These are phyloP conservation scores for Triangularia verruculosa DNA, from an alignment of 2,329 filamentous ascomycete genomes.

Conservation along the genomic window DNA sequence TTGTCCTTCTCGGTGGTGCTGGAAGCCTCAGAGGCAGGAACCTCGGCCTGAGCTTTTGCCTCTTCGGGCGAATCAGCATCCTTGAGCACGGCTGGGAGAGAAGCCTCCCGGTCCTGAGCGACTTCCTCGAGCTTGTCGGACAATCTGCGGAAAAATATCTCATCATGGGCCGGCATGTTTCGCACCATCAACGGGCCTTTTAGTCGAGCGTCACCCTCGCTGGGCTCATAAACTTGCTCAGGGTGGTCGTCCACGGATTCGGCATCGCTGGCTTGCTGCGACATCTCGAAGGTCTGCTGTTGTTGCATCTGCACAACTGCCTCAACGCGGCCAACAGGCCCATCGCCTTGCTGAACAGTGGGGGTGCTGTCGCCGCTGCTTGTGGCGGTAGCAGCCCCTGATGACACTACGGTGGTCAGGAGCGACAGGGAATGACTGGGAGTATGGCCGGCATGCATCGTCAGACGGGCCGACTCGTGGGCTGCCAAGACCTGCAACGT, in stretches of 20 bases:
- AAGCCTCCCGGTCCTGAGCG: slow-evolving; percentile 42
- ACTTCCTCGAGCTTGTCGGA: slow-evolving; percentile 52
- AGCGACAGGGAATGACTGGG: slow-evolving; percentile 58
- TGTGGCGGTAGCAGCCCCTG: slow-evolving; percentile 39
- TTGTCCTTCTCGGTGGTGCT: slow-evolving; percentile 27
- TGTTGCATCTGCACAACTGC: neutral
- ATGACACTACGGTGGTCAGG: slow-evolving; percentile 44
- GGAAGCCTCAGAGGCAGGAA: slow-evolving; percentile 7
- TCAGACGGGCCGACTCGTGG: slow-evolving; percentile 50
- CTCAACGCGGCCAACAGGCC: slow-evolving; percentile 9
- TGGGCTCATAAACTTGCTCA: slow-evolving; percentile 36
- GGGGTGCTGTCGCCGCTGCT: slow-evolving; percentile 42
- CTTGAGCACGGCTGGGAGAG: slow-evolving; percentile 44
- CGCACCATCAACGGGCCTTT: slow-evolving; percentile 53
- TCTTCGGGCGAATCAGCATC: slow-evolving; percentile 17
- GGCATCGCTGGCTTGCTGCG: slow-evolving; percentile 13
- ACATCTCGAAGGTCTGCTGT: neutral
- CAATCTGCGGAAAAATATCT: slow-evolving; percentile 50
- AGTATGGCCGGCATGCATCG: slow-evolving; percentile 62
- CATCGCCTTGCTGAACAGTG: slow-evolving; percentile 28
- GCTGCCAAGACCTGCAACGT: slow-evolving; percentile 47
- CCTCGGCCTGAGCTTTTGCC: neutral
- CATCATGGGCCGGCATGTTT: slow-evolving; percentile 55
- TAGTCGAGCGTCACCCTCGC: slow-evolving; percentile 43
- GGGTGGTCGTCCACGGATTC: slow-evolving; percentile 18